These are phyloP conservation scores for Xylaria curta DNA, from an alignment of 495 filamentous ascomycete species.

Conservation along the genomic window DNA sequence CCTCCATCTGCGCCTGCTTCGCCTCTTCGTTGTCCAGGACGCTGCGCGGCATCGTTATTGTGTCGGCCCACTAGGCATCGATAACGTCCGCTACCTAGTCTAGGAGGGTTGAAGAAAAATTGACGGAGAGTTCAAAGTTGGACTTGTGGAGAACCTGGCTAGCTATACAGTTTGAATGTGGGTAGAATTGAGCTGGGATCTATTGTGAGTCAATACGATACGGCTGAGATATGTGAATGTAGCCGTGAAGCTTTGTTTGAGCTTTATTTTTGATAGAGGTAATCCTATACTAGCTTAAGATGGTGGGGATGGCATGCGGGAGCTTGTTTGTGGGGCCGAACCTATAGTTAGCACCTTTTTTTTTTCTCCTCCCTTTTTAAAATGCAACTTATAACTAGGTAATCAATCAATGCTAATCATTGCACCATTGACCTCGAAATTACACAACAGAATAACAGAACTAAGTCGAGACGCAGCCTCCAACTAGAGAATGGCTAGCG, in stretches of 20 bases:
- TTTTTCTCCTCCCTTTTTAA: too few species aligned
- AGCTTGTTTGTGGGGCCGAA: slow-evolving; percentile 19
- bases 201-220: not conserved
- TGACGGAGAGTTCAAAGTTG: not conserved
- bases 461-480: too few species aligned
- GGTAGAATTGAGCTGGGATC: not conserved
- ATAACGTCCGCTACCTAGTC: not conserved
- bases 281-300: not conserved
- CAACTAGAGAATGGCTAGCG: too few species aligned
- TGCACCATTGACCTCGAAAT: too few species aligned
- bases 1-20: slow-evolving; percentile 66
- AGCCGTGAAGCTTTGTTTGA: not conserved
- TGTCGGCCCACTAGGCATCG: slow-evolving; percentile 6
- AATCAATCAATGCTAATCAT: too few species aligned
- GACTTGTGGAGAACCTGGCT: not conserved
- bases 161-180: not conserved
- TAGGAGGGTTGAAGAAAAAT: not conserved
- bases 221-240: not conserved
- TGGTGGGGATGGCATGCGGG: slow-evolving; percentile 9
- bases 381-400: too few species aligned
- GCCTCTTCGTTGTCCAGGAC: slow-evolving; percentile 61
- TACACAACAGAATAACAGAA: too few species aligned
- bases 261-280: not conserved
- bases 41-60: slow-evolving; percentile 47
- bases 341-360: not conserved